Conservation (phyloP, 192 early-diverging fungal species). For the Coemansia sp. region DNA sequence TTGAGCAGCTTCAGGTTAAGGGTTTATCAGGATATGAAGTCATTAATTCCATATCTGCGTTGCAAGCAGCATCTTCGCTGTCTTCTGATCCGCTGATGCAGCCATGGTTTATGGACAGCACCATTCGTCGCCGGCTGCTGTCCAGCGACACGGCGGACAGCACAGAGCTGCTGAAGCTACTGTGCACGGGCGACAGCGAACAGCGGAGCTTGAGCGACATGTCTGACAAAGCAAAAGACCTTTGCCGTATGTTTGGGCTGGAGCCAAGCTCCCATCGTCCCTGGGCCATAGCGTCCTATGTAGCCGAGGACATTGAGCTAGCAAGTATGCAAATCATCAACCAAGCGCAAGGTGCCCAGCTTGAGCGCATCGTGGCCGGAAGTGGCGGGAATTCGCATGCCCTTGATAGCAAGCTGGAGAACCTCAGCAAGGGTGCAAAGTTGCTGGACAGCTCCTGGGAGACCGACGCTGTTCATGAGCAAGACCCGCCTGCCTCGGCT, state of each 20-base stretch:
- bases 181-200: too few relatives aligned
- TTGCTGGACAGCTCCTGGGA: conserved; percentile 15
- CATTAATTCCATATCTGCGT: neutral
- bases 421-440: conserved; percentile 4
- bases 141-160: too few relatives aligned
- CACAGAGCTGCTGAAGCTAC: too few relatives aligned
- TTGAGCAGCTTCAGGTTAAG: neutral
- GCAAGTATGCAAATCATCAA: neutral
- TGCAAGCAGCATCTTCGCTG: neutral
- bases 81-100: too few relatives aligned
- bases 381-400: neutral
- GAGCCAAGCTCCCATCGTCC: too few relatives aligned
- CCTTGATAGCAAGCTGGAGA: neutral
- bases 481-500: too few relatives aligned
- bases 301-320: conserved; percentile 21
- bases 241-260: too few relatives aligned
- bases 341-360: too few relatives aligned
- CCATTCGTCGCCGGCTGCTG: too few relatives aligned
- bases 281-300: neutral
- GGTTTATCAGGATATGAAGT: conserved; percentile 9
- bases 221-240: too few relatives aligned
- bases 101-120: too few relatives aligned
- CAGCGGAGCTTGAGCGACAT: too few relatives aligned
- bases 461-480: neutral
- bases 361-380: neutral